phyloP scores from a whole-genome alignment of 805 yeast species.

The Danielia oregonensis region DNA sequence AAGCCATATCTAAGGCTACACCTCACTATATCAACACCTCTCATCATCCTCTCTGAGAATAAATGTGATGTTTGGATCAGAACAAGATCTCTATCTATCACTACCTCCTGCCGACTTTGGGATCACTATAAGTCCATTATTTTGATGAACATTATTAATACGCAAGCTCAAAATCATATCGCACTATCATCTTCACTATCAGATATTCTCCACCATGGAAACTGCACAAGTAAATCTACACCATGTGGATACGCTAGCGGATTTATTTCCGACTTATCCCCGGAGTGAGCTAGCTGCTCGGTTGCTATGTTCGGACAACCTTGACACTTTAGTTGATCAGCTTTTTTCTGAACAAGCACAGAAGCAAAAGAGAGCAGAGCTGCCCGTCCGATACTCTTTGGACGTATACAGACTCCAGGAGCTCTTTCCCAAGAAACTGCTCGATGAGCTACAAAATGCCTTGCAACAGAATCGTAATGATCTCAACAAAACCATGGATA shows the following conservation, averaged over 20 bases:
- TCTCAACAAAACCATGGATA: slow-evolving; percentile 24
- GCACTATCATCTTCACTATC: too few species aligned
- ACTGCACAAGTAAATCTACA: too few species aligned
- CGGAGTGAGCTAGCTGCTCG: slow-evolving; percentile 26
- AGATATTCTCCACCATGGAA: too few species aligned
- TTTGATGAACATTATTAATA: too few species aligned
- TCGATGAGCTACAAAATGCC: slow-evolving; percentile 23
- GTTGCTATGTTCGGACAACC: slow-evolving; percentile 18
- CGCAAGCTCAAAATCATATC: too few species aligned
- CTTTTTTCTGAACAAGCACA: slow-evolving; percentile 15
- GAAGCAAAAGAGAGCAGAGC: not conserved
- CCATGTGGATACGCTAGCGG: slow-evolving; percentile 21
- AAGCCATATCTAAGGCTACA: too few species aligned
- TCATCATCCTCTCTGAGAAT: too few species aligned
- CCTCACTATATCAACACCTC: too few species aligned
- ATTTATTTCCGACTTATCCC: slow-evolving; percentile 24
- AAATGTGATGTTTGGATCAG: too few species aligned
- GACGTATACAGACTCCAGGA: slow-evolving; percentile 27
- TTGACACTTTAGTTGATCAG: slow-evolving; percentile 23
- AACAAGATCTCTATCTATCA: too few species aligned
- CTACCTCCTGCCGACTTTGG: too few species aligned
- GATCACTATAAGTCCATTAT: too few species aligned
- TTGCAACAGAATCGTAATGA: slow-evolving; percentile 28
- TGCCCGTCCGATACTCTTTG: not conserved
- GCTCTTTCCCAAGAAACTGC: slow-evolving; percentile 44